A percentile compares a stretch with the other conserved stretches of the same genome.
phyloP scores from a whole-genome alignment of 2,329 filamentous ascomycete genomes.

The Pseudodiploospora longispora region DNA sequence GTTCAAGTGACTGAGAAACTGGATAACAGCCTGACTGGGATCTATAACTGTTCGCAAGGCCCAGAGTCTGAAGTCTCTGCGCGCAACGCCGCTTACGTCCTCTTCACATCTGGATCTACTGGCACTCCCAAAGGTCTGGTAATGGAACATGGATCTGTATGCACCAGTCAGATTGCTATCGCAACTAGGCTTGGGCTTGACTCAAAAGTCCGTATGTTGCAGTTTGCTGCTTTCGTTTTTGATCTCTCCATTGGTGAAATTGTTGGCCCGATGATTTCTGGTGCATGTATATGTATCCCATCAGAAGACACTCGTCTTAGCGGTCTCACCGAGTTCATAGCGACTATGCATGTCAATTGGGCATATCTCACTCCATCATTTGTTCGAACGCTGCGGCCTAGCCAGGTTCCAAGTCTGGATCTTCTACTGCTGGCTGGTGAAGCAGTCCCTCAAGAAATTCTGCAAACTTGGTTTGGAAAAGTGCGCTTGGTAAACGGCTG shows the following conservation, averaged over 20 bases:
- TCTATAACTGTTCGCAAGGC: not conserved
- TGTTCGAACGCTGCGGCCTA: conserved; percentile 2
- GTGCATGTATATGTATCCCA: conserved; percentile 5
- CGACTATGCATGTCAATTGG: conserved; percentile 3
- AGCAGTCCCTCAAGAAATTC: conserved; percentile 5
- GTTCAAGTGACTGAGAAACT: conserved; percentile 2
- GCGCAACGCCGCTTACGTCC: conserved; percentile 12
- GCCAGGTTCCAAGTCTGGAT: conserved; percentile 6
- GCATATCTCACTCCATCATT: conserved; percentile 7
- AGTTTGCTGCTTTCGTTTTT: conserved; percentile 7
- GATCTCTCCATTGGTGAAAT: conserved; percentile 7
- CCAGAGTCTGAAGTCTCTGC: not conserved
- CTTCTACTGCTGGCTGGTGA: conserved; percentile 10
- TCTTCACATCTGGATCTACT: conserved; percentile 18
- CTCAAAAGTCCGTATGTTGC: conserved; percentile 4
- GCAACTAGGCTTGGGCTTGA: conserved; percentile 2
- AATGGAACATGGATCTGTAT: conserved; percentile 12
- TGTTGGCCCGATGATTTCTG: conserved; percentile 1
- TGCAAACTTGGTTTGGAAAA: conserved; percentile 8
- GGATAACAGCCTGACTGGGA: not conserved
- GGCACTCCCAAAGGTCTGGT: conserved; percentile 17
- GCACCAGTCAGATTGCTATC: conserved; percentile 6
- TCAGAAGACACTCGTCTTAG: conserved; percentile 5
- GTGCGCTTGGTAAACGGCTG: conserved; percentile 12
- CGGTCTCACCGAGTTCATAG: conserved; percentile 1